Conservation (phyloP, 2,329 filamentous ascomycete genomes). For the Coleophoma cylindrospora region DNA sequence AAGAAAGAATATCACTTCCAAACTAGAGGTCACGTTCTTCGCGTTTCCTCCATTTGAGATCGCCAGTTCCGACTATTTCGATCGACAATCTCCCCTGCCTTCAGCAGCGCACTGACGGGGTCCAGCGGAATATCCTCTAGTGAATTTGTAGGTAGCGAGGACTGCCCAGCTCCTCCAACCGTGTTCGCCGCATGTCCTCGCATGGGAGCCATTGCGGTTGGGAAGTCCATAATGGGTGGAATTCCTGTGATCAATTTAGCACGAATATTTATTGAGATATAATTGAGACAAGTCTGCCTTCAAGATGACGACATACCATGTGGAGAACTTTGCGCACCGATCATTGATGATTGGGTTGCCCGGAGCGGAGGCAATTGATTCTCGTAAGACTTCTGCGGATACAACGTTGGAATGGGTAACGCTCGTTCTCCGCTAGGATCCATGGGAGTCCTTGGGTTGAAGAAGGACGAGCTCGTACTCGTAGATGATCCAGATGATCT, state of each 20-base stretch:
- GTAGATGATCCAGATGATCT: constrained; percentile 18
- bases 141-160: constrained; percentile 6
- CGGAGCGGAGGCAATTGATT: constrained; percentile 21
- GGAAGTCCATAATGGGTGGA: constrained; percentile 12
- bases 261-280: not conserved
- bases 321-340: constrained; percentile 16
- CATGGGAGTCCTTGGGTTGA: constrained; percentile 23
- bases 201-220: constrained; percentile 18
- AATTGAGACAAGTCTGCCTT: not conserved
- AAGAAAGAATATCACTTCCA: too few species aligned
- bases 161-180: not conserved
- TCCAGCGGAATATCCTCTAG: constrained; percentile 36
- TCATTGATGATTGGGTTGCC: constrained; percentile 18
- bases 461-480: constrained; percentile 22
- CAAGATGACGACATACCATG: constrained; percentile 18
- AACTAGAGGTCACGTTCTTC: too few species aligned
- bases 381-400: constrained; percentile 22
- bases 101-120: constrained; percentile 53
- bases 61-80: constrained; percentile 23
- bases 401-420: constrained; percentile 20
- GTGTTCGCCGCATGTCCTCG: constrained; percentile 12
- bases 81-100: constrained; percentile 55
- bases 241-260: constrained; percentile 7
- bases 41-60: too few species aligned
- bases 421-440: constrained; percentile 23